These are phyloP conservation scores for Saitozyma podzolica DNA, from an alignment of 768 basidiomycete genomes.

Conservation along the genomic window DNA sequence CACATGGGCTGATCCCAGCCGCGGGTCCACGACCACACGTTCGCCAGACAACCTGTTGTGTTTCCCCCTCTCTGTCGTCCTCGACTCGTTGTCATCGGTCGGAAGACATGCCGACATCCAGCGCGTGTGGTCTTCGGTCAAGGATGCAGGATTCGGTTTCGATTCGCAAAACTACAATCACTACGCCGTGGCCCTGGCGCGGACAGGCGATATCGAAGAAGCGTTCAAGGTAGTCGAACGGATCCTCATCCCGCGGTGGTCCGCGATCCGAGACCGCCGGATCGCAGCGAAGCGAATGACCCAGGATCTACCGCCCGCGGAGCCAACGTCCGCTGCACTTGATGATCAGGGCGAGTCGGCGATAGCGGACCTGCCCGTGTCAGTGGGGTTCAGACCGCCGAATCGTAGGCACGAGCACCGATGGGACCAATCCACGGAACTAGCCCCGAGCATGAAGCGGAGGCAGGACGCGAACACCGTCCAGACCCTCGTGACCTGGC, in stretches of 20 bases:
- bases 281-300: slow-evolving; percentile 3
- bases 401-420: slow-evolving; percentile 38
- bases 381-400: slow-evolving; percentile 24
- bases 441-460: not conserved
- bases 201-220: slow-evolving; percentile 76
- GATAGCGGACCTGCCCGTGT: slow-evolving; percentile 15
- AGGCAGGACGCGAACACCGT: slow-evolving; percentile 10
- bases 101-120: slow-evolving; percentile 67
- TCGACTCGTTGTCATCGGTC: slow-evolving; percentile 69
- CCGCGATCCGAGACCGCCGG: slow-evolving; percentile 22
- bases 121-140: slow-evolving; percentile 66
- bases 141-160: slow-evolving; percentile 67
- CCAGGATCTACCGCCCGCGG: slow-evolving; percentile 5
- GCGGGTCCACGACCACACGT: slow-evolving; percentile 2
- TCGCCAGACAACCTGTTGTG: slow-evolving; percentile 61
- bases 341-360: not conserved
- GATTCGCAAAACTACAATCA: slow-evolving; percentile 93
- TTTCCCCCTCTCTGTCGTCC: slow-evolving; percentile 75
- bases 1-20: not conserved
- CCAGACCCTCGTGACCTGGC: slow-evolving; percentile 22
- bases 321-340: not conserved
- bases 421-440: slow-evolving; percentile 7
- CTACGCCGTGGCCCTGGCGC: slow-evolving; percentile 69
- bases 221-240: slow-evolving; percentile 80
- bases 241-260: slow-evolving; percentile 61